A percentile compares a stretch with the other conserved stretches of the same genome.
Conservation (phyloP, 805 yeast genomes). For the Priceomyces castillae region DNA sequence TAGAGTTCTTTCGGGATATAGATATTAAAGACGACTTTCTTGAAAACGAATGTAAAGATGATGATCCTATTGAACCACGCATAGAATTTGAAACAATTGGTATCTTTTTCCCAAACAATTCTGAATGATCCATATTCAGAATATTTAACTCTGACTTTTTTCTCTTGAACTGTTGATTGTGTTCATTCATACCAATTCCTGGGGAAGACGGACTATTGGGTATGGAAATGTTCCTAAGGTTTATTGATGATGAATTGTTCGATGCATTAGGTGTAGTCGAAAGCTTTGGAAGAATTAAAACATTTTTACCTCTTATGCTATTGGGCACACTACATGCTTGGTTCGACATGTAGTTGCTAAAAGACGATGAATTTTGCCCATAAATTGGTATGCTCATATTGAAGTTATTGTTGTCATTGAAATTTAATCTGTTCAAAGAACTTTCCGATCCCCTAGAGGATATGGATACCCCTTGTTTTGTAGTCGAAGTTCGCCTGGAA, state of each 20-base stretch:
- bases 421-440: conserved; percentile 2
- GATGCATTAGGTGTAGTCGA: conserved; percentile 16
- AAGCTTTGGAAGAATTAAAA: conserved; percentile 43
- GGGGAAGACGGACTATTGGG: conserved; percentile 24
- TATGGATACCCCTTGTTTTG: neutral
- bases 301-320: conserved; percentile 30
- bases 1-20: conserved; percentile 12
- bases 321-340: conserved; percentile 4
- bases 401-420: conserved; percentile 1
- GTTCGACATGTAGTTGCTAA: conserved; percentile 5
- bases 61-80: conserved; percentile 9
- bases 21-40: conserved; percentile 16
- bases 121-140: conserved; percentile 20
- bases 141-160: conserved; percentile 38
- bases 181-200: conserved; percentile 9
- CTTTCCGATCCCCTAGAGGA: conserved; percentile 3
- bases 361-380: conserved; percentile 1
- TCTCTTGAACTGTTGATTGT: conserved; percentile 39
- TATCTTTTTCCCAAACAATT: conserved; percentile 20
- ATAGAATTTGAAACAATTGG: conserved; percentile 13
- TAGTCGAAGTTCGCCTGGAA: conserved; percentile 33
- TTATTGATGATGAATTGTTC: conserved; percentile 7
- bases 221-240: conserved; percentile 30
- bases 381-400: conserved; percentile 7
- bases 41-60: conserved; percentile 17